Evolutionary conservation across 768 basidiomycete genomes (phyloP), one percentile per base, ranked within the genome.

Genomic region (Boletus pseudo-olivaceus): DNA sequence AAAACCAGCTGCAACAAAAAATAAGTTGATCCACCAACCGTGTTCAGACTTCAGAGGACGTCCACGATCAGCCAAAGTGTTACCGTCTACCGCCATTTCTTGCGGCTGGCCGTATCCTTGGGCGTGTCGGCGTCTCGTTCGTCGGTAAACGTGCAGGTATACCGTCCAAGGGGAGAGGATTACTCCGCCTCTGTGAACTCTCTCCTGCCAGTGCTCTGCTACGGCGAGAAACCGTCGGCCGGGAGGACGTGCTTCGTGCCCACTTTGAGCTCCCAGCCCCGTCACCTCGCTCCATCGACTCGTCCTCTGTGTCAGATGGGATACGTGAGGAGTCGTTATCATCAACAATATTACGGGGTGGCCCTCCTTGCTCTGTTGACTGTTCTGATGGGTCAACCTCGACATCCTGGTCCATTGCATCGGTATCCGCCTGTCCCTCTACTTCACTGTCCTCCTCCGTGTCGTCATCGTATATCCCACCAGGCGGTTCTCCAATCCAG

Each of bases 401-500:
- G 74, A 80, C 52, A 66, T 71, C 87, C 67, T 88, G 84, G 58
- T 90, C 87, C 87, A 88, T 88, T 27, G 83, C 85, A 64, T 88
- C 87, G 0, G 75, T 73, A 63, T 87, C 84, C 11, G 73, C 79
- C 60, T 83, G 78, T 51, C 83, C 83, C 59, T 78, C 78, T 51
- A 67, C 72, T 8, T 78, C 78, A 20, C 63, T 65, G 35, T 74
- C 67, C 58, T 74, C 68, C 47, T 79, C 80, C 38, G 82, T 76
- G 53, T 77, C 78, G 41, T 83, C 87, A 61, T 91, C 90, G 62
- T 91, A 90, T 43, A 88, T 72, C 12, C 87, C 87, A 38, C 81
- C 81, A 12, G 85, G 79, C 0, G 88, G 87, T 65, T 91, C 90
- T 11, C 89, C 88, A 43, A 87, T 74, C 89, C 90, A 91, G 48